Evolutionary conservation across 441 rosid genomes (phyloP).

Genomic region (Pelargonium australe): DNA sequence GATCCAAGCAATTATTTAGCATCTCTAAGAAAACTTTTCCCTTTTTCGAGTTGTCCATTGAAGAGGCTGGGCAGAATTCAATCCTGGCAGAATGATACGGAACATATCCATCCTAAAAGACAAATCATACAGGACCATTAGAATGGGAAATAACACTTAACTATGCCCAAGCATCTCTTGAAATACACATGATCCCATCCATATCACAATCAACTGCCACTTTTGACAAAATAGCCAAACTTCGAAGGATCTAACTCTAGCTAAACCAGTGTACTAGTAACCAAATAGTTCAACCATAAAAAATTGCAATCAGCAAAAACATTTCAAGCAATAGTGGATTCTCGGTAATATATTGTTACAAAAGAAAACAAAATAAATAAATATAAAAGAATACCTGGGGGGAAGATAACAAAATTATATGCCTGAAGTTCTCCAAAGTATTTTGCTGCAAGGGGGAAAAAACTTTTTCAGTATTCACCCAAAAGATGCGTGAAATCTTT

Average conservation of each 20-base stretch:
- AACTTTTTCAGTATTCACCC: conserved; percentile 18
- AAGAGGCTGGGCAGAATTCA: conserved; percentile 68
- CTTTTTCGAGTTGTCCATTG: conserved; percentile 66
- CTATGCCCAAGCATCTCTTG: not conserved
- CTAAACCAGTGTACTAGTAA: no score
- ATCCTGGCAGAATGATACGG: conserved; percentile 96
- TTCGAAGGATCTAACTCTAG: no score
- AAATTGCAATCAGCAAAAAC: no score
- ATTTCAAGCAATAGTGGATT: no score
- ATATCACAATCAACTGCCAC: not conserved
- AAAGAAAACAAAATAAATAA: not conserved
- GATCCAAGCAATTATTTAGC: conserved; percentile 86
- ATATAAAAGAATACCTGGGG: conserved; percentile 56
- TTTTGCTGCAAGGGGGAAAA: conserved; percentile 55
- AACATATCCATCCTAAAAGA: conserved; percentile 81
- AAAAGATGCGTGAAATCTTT: not conserved
- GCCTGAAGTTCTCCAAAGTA: conserved; percentile 68
- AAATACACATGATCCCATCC: not conserved
- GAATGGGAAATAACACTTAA: not conserved
- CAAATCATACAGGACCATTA: not conserved
- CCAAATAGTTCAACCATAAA: no score
- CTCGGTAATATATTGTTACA: not conserved
- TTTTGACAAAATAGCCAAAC: not conserved
- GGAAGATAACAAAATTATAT: conserved; percentile 64
- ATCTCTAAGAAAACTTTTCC: conserved; percentile 73